Base-by-base conservation (phyloP, 2,329 filamentous ascomycete species). In the Apiospora aurea region DNA sequence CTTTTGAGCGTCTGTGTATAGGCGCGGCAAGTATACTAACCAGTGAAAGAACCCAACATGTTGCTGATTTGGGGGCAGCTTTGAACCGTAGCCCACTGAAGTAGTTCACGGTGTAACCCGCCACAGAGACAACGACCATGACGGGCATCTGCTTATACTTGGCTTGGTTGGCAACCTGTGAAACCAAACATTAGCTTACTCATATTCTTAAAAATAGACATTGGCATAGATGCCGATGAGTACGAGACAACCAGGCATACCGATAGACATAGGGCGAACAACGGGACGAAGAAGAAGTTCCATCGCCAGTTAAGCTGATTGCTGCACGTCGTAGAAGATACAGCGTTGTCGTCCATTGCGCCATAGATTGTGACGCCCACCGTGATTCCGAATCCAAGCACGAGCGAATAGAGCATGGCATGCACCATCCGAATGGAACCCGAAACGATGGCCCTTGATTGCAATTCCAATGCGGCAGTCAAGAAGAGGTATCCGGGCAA, bases 121-220 rank as follows among this genome's bases (percentile, higher is more conserved):
- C 86, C 72, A 93, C 89, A 1, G 93, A 89, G 71, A 96, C 94
- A 67, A 91, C 51, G 2, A 94, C 82, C 93, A 96, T 96, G 70
- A 93, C 86, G 0, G 94, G 94, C 75, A 92, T 89, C 79, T 96
- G 94, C 75, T 90, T 93, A 89, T 90, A 94, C 80, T 94, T 94
- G 51, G 92, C 93, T 76, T 95, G 93, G 79, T 95, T 95, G 79
- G 95, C 90, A 71, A 95, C 57, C 47, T 51, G n/a, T 13, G 7
- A 51, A 10, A 13, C 7, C 47, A 26, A 51, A 24, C 21, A 10
- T 51, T 51, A 84, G 67, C 92, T 90, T 51, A 14, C 72, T 67
- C 13, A 70, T 38, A 38, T 38, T 38, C 34, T 38, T 38, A 38
- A 38, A 5, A 38, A 38, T 6, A 38, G 34, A 4, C 34, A 38